Conservation (phyloP, 1,139 yeast genomes). For the Pichia sp. region DNA sequence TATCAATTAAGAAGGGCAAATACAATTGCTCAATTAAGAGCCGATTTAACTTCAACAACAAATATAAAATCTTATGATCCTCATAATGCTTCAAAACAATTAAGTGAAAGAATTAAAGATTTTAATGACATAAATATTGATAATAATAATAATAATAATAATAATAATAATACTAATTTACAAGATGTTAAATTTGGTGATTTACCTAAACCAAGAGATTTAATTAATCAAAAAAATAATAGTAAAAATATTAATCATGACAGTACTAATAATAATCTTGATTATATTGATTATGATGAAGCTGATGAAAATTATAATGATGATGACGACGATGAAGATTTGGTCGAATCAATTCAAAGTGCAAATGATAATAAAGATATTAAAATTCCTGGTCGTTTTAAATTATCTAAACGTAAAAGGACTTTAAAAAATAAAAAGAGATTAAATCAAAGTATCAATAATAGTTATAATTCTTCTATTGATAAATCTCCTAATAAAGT, state of each 20-base stretch:
- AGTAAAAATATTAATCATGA: conserved; percentile 33
- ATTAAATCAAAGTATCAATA: too few relatives aligned
- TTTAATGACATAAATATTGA: conserved; percentile 9
- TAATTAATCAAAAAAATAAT: conserved; percentile 58
- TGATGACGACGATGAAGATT: not conserved
- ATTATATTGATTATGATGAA: too few relatives aligned
- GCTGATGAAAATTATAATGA: too few relatives aligned
- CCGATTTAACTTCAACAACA: conserved; percentile 23
- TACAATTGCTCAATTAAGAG: conserved; percentile 55
- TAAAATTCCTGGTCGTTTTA: not conserved
- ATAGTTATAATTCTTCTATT: too few relatives aligned
- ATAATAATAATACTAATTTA: not conserved
- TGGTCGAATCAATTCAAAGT: not conserved
- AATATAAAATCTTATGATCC: conserved; percentile 14
- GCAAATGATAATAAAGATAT: conserved; percentile 1
- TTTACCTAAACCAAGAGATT: conserved; percentile 38
- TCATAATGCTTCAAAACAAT: conserved; percentile 28
- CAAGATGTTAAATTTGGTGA: not conserved
- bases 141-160: too few relatives aligned
- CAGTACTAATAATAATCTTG: too few relatives aligned
- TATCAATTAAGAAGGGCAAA: conserved; percentile 76
- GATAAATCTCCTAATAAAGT: too few relatives aligned
- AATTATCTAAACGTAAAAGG: too few relatives aligned
- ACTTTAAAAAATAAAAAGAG: conserved; percentile 18
- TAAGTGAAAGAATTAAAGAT: conserved; percentile 20